Base-by-base conservation (phyloP, 345 rosid species). In the Eucalyptus sp. region DNA sequence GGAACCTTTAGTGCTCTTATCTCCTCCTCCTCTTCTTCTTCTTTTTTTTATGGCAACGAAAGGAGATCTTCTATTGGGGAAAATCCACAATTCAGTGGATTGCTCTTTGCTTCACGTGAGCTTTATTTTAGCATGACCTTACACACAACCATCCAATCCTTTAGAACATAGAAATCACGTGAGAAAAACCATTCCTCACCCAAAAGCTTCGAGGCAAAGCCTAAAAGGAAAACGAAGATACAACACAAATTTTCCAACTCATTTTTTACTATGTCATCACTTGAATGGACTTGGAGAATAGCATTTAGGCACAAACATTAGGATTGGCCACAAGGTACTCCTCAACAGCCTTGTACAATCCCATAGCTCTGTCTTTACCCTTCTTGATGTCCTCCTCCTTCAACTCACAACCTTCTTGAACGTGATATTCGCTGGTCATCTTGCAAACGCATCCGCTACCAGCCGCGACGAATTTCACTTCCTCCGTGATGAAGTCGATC, bases 311-410 rank as follows among this genome's bases (percentile, higher is more conserved):
- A n/a, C 87, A 90, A 20, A 58, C 90, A 22, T 89, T 80, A 56
- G 92, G 93, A 46, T 90, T 90, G 17, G 92, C 91, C 51, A 87
- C 24, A 41, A 92, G 89, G 90, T 92, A 91, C 4, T 89, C 91
- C 64, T 90, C 93, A 37, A 91, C 50, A 22, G 89, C 91, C 88
- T 86, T 90, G 84, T 41, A 89, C 33, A 92, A 46, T 11, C 92
- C 93, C 76, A 87, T 54, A 37, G 90, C 89, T 71, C 41, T 87
- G 50, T 89, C 87, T 43, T 89, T 89, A 9, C 90, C 89, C 20
- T 80, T 62, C 54, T 80, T 81, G 44, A 91, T 90, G 27, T 90
- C 91, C 49, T 90, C 91, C 25, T 64, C 89, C 33, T 91, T 89
- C 41, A 90, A 13, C 52, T 90, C 87, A 13, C 64, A 87, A 10